Conservation (phyloP, 1,139 yeast species). For the Citeromyces hawaiiensis region DNA sequence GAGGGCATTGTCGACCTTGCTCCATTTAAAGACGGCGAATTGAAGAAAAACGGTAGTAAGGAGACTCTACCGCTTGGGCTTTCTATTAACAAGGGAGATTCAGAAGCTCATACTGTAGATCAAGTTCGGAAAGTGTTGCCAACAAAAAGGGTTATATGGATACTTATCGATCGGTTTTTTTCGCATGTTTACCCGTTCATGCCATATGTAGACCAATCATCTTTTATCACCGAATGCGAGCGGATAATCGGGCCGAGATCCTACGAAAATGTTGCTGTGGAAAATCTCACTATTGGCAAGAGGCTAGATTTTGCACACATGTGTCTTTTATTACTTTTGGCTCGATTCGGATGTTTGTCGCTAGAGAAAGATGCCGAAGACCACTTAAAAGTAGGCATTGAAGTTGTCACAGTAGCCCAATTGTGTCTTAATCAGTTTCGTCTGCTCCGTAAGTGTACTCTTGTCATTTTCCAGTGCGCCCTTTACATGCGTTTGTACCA, state of each 20-base stretch:
- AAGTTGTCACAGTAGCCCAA: constrained; percentile 33
- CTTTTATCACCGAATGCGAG: constrained; percentile 16
- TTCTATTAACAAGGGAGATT: constrained; percentile 8
- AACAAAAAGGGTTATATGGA: constrained; percentile 27
- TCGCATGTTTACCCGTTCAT: constrained; percentile 26
- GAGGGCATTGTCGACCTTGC: constrained; percentile 20
- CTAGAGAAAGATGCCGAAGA: constrained; percentile 19
- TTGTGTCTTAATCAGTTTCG: constrained; percentile 40
- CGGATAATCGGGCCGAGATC: constrained; percentile 14
- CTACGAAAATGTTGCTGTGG: constrained; percentile 10
- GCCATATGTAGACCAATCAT: constrained; percentile 35
- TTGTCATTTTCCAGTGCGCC: constrained; percentile 36
- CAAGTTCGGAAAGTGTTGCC: constrained; percentile 31
- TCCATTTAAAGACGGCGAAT: constrained; percentile 9
- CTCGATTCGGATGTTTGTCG: constrained; percentile 27
- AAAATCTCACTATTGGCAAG: constrained; percentile 18
- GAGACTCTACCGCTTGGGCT: constrained; percentile 4
- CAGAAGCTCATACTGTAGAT: constrained; percentile 17
- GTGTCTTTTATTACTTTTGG: constrained; percentile 26
- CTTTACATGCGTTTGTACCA: constrained; percentile 31
- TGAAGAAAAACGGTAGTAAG: constrained; percentile 2
- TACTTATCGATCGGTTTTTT: constrained; percentile 30
- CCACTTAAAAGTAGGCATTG: constrained; percentile 20
- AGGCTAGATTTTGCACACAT: constrained; percentile 32
- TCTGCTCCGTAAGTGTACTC: constrained; percentile 29